Conservation (phyloP, 1,139 yeast genomes). For the Kazachstania sp. region DNA sequence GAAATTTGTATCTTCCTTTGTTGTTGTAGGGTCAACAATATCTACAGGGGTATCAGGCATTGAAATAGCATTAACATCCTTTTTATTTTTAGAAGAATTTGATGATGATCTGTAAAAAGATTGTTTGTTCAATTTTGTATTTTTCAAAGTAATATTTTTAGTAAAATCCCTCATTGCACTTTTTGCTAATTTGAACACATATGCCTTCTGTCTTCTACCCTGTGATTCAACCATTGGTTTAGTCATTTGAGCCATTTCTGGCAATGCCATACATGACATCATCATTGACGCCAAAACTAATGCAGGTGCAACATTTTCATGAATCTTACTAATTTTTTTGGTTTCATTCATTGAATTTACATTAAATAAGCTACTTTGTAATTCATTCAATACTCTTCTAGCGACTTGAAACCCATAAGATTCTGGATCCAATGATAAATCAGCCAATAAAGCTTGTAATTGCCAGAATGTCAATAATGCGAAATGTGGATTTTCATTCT, state of each 20-base stretch:
- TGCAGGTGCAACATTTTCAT: constrained; percentile 79
- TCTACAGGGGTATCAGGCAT: constrained; percentile 23
- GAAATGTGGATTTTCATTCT: constrained; percentile 74
- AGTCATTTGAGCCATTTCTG: constrained; percentile 45
- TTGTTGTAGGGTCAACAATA: constrained; percentile 22
- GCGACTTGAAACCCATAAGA: constrained; percentile 79
- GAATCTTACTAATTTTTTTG: constrained; percentile 35
- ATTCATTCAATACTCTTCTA: constrained; percentile 62
- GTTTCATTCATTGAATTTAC: constrained; percentile 27
- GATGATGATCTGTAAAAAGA: constrained; percentile 10
- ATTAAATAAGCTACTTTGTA: constrained; percentile 74
- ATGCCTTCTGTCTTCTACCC: constrained; percentile 69
- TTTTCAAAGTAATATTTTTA: constrained; percentile 55
- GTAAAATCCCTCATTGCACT: constrained; percentile 57
- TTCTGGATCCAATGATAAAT: constrained; percentile 58
- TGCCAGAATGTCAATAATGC: constrained; percentile 84
- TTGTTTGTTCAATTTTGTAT: constrained; percentile 38
- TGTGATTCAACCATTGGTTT: constrained; percentile 72
- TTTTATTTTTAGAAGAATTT: neutral
- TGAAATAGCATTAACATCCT: neutral
- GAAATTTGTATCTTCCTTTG: constrained; percentile 28
- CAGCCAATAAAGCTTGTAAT: constrained; percentile 67
- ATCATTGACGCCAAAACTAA: constrained; percentile 56
- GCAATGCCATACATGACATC: constrained; percentile 56
- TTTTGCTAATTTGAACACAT: constrained; percentile 63